Base-by-base conservation (phyloP, 2,329 filamentous ascomycete species). In the Fusarium tanahbumbuense region DNA sequence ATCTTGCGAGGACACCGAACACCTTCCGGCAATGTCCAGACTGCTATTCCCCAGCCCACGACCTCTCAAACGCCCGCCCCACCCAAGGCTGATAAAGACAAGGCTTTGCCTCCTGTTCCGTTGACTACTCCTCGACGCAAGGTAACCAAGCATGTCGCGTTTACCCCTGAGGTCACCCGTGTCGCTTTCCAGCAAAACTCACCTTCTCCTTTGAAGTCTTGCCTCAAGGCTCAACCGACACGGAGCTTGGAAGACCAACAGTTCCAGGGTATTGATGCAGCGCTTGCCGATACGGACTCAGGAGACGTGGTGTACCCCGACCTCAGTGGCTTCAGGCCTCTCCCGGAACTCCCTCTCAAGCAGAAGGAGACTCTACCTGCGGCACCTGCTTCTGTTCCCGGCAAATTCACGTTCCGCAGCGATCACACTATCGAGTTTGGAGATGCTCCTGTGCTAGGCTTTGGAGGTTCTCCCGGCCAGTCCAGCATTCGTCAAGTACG, bases 101-200 rank as follows among this genome's bases (percentile, higher is more conserved):
- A 88, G 72, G 81, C 84, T 23, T 77, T 89, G 32, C 85, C 85
- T 54, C 77, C 83, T 5, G 77, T 84, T 20, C 84, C 87, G 8
- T 81, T 88, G 57, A 89, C 88, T 8, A 93, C 91, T 2, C 92
- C 91, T 10, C 89, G 90, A 32, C 86, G 89, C 25, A 92, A 89
- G 78, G 77, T 84, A 40, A 78, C 81, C 20, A 97, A 97, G 82
- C 91, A 88, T 59, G 93, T 97, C 37, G 90, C 92, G 53, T 97
- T 97, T 75, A 93, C 92, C 0, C 91, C 90, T 0, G 89, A 89
- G 65, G 90, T 90, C 37, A 87, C 92, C 67, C 81, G 81, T 0
- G 71, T 81, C 47, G 58, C 65, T 20, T 47, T 55, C 2, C 75
- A 76, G 50, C 84, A 87, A 63, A 81, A 84, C 60, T 87, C 88